Evolutionary conservation across 257 asterid species (phyloP), one percentile per base, ranked within the genome.

Genomic region (Salvia rosmarinus): DNA sequence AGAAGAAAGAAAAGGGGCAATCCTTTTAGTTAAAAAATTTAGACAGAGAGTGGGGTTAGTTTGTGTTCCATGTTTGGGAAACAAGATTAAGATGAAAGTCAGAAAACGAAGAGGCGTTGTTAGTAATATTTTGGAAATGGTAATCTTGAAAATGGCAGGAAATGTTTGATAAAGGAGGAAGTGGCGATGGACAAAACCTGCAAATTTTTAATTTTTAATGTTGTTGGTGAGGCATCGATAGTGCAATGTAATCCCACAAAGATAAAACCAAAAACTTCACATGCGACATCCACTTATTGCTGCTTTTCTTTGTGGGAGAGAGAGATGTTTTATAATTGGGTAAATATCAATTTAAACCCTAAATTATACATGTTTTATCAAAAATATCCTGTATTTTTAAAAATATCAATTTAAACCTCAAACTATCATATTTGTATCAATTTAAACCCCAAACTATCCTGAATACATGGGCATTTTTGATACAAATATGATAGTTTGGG

Each of bases 201-300:
- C 67, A 56, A 19, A 23, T 70, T 6, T 58, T 5, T 44, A 23
- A 51, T 34, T 73, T 2, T 21, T 47, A 43, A 17, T 56, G 34
- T 44, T 44, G 4, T 17, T 63, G 65, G 30, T 16, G 32, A 72
- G 19, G 52, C 58, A 70, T 57, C 43, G 39, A 37, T 57, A 14
- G 23, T 54, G 55, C 43, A 57, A 14, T 49, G 64, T 60, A 63
- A 73, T 19, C 76, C 78, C 55, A 60, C 68, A 62, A 67, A 58
- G 79, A 73, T 60, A 55, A 70, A 68, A 74, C 70, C 68, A 70
- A 61, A 43, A 46, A 64, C 49, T 76, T 78, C 92, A 86, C 92
- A 88, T 76, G 89, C 90, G 88, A 86, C 92, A 86, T 46, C 79
- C 82, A 86, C 92, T 88, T 75, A 86, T 84, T 76, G 73, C 74